Conservation (phyloP, 495 filamentous ascomycete genomes). For the Immersiella caudata region DNA sequence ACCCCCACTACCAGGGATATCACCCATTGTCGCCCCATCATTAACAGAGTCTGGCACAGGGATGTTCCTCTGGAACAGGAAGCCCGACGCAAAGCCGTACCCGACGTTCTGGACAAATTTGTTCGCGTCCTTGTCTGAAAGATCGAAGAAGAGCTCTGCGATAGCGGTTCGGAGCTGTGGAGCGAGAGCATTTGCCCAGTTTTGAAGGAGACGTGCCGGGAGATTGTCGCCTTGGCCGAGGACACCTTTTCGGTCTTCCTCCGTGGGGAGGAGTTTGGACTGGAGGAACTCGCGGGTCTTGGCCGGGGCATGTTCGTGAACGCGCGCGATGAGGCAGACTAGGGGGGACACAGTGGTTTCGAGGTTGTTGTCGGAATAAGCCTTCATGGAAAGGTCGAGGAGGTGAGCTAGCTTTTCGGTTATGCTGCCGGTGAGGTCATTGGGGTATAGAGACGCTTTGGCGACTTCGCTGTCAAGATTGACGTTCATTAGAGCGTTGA, state of each 20-base stretch:
- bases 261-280: conserved; percentile 71
- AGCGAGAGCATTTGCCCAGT: conserved; percentile 72
- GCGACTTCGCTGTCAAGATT: conserved; percentile 55
- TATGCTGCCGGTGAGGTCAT: conserved; percentile 60
- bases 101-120: conserved; percentile 80
- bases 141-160: conserved; percentile 79
- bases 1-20: conserved; percentile 25
- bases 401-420: conserved; percentile 73
- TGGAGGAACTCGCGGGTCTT: conserved; percentile 65
- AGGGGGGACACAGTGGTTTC: conserved; percentile 72
- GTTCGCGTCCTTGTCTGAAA: conserved; percentile 74
- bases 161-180: conserved; percentile 75
- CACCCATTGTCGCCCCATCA: conserved; percentile 56
- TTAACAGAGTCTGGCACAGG: conserved; percentile 68
- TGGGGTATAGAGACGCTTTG: conserved; percentile 64
- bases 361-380: conserved; percentile 65
- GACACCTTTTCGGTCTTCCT: conserved; percentile 72
- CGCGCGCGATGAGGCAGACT: conserved; percentile 66
- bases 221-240: conserved; percentile 77
- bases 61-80: conserved; percentile 79
- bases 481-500: conserved; percentile 82
- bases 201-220: conserved; percentile 73
- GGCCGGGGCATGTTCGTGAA: conserved; percentile 74
- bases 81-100: conserved; percentile 90
- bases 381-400: conserved; percentile 64